These are phyloP conservation scores for Phialocephala sp. DNA, from an alignment of 2,329 filamentous ascomycete genomes.

Conservation along the genomic window DNA sequence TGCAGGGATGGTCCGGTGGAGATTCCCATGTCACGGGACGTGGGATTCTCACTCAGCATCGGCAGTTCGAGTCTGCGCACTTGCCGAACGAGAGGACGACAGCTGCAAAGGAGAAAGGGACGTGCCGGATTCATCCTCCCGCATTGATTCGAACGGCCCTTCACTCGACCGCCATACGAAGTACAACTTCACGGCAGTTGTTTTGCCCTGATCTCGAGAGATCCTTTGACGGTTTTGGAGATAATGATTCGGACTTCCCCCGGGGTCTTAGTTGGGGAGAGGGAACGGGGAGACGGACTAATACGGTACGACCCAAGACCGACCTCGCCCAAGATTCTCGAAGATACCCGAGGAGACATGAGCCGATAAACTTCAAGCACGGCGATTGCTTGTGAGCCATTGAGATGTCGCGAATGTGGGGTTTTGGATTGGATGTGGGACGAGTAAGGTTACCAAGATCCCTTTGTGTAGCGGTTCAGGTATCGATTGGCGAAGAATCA, in stretches of 20 bases:
- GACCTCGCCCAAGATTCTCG: not conserved
- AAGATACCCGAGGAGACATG: not conserved
- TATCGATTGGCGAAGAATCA: not conserved
- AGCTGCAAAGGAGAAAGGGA: not conserved
- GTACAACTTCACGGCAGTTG: conserved; percentile 3
- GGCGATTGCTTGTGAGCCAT: not conserved
- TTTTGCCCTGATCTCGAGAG: not conserved
- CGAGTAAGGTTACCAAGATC: conserved; percentile 3
- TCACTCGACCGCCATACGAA: not conserved
- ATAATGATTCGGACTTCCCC: not conserved
- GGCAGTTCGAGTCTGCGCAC: not conserved
- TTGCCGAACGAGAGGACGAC: not conserved
- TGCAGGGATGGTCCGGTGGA: not conserved
- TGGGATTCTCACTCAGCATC: not conserved
- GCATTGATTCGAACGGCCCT: not conserved
- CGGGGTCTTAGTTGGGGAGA: not conserved
- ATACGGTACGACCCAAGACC: not conserved
- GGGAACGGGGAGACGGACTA: not conserved
- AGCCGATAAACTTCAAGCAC: not conserved
- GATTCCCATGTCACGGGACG: not conserved
- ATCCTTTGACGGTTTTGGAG: not conserved
- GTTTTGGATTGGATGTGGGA: not conserved
- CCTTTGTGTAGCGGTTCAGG: not conserved
- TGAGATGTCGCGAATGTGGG: not conserved
- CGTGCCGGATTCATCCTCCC: not conserved